Percentiles rank a stretch among this genome's conserved stretches.
Evolutionary conservation across 257 asterid genomes (phyloP).

Genomic region (Penstemon barbatus): DNA sequence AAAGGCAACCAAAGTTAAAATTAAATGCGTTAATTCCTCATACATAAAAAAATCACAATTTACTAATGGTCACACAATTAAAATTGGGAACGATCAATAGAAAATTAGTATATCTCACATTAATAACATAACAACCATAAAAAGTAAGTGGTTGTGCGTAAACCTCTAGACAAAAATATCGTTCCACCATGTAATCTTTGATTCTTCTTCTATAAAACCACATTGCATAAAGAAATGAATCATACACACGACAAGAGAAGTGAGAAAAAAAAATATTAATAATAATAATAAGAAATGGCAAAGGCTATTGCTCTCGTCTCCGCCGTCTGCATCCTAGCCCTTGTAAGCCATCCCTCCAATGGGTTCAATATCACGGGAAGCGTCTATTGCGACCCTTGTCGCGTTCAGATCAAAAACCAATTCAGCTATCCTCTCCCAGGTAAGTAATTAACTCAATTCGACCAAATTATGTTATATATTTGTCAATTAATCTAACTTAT

Average conservation of each 20-base stretch:
- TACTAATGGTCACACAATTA: no score
- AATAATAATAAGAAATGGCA: constrained; percentile 17
- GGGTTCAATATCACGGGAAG: constrained; percentile 28
- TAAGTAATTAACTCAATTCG: background rate
- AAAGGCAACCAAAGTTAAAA: no score
- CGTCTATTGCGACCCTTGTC: constrained; percentile 50
- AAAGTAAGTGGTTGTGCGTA: constrained; percentile 3
- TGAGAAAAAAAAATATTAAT: background rate
- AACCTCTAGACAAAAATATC: constrained; percentile 14
- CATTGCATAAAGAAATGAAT: constrained; percentile 5
- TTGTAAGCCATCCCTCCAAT: constrained; percentile 13
- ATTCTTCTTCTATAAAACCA: constrained; percentile 20
- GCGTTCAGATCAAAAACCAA: constrained; percentile 33
- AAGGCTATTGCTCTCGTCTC: constrained; percentile 6
- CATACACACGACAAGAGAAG: constrained; percentile 37
- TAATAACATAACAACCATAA: background rate
- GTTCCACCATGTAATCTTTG: constrained; percentile 10
- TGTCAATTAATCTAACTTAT: no score
- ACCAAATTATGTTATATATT: no score
- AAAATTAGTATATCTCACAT: no score
- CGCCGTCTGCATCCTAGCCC: constrained; percentile 14
- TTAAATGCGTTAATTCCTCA: no score
- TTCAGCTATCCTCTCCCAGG: constrained; percentile 16
- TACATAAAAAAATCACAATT: no score
- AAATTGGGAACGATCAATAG: no score